Evolutionary conservation across 2,329 filamentous ascomycete genomes (phyloP), one percentile per base, ranked within the genome.

Genomic region (Monosporascus sp.): DNA sequence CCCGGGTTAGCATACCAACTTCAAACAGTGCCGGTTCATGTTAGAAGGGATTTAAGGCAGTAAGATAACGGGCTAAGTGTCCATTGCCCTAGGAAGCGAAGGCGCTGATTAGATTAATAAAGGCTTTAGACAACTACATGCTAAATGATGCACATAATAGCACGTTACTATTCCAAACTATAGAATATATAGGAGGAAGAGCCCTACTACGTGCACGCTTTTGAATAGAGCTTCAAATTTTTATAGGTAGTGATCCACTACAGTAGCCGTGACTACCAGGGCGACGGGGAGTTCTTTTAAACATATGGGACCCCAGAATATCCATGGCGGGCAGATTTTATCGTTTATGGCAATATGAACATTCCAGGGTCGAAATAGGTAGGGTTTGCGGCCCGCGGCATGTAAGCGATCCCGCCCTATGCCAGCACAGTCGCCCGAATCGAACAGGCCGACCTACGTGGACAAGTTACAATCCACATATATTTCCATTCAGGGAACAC

Each of bases 81-180:
- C 38, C 15, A 27, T 39, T 24, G 14, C 43, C 35, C n/a, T 37
- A 38, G 49, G 20, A 41, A 46, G 43, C 41, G 44, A 37, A 38
- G 24, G 48, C 47, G 18, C 41, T 22, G 37, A 46, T 11, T 43
- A 15, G n/a, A 22, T 46, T 52, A 41, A 39, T 41, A 48, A 47
- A 47, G 48, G 18, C 38, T 52, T 43, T 57, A 55, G 51, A 63
- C 55, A 62, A 55, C 57, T 60, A 49, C 57, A 61, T 63, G 62
- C 59, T 53, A 55, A 56, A 56, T 55, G 56, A 59, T 54, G 56
- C 60, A 60, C 62, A 55, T 48, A 52, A 45, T 20, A 55, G 62
- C 56, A 57, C 56, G 53, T 18, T 45, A 53, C 38, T 47, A 43
- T 50, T 56, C 52, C 44, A 9, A 39, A 24, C 43, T 50, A 48